Base-by-base conservation (phyloP, 2,329 filamentous ascomycete genomes). In the Niveomyces coronatus region DNA sequence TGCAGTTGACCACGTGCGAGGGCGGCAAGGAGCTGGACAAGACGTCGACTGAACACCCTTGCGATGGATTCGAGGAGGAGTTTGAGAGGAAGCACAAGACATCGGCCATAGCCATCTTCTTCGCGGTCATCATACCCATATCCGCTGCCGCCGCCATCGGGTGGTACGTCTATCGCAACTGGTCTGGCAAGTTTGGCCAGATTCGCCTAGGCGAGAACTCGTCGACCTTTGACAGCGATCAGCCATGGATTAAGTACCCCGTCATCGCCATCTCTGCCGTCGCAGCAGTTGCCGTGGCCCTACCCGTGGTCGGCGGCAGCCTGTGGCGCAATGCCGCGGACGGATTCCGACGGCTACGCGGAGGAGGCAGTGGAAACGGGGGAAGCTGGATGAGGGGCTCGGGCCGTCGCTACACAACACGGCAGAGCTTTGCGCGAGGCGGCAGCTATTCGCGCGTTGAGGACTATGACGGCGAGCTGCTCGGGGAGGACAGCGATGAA, bases 401-500 rank as follows among this genome's bases (percentile, higher is more conserved):
- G 4, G 72, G 74, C 24, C 68, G 82, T 43, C 77, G 81, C 40
- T 98, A 93, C 57, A 91, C 87, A 13, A 94, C 85, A 35, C 70
- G 93, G 42, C 84, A 85, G 52, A 89, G 85, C 44, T 98, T 98
- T 62, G 83, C 87, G 5, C 75, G 87, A 40, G 82, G 85, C 1
- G 81, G 83, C n/a, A 85, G 94, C 58, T 96, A 96, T 58, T 76
- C 80, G 13, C 73, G 82, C 51, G 86, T 94, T 36, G 87, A 94
- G 51, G 84, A 91, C 35, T 91, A 96, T 55, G 91, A 96, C 57
- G 89, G 89, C 34, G 89, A 96, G 65, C 65, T 98, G 48, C 64
- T 98, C 24, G 91, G 91, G 1, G 89, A 95, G 49, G 88, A 94
- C 43, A 87, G 86, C 48, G 89, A 95, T 47, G 87, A 95, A 53